Conservation (phyloP, 2,329 filamentous ascomycete genomes). For the Trichoderma atrobrunneum region DNA sequence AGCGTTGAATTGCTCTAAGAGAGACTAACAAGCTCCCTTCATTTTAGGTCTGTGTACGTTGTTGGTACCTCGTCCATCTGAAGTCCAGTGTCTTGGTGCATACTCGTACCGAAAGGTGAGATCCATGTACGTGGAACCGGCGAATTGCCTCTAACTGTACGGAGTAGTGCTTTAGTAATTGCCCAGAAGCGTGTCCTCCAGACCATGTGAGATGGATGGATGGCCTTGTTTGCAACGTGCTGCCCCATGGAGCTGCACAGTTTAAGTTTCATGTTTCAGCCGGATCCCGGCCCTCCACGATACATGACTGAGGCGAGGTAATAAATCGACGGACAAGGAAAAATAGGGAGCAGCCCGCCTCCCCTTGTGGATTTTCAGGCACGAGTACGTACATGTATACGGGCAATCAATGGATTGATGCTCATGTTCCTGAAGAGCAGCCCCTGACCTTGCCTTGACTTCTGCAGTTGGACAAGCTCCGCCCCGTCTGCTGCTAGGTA, state of each 20-base stretch:
- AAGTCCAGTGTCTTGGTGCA: neutral
- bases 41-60: neutral
- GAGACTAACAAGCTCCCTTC: neutral
- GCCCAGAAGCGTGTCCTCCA: too few relatives aligned
- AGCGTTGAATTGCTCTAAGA: neutral
- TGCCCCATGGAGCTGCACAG: neutral
- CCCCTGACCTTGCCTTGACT: constrained; percentile 11
- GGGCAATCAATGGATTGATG: neutral
- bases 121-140: neutral
- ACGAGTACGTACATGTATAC: neutral
- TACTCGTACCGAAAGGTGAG: neutral
- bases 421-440: neutral
- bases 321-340: neutral
- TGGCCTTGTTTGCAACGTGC: neutral
- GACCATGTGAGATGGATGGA: neutral
- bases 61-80: neutral
- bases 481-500: constrained; percentile 1
- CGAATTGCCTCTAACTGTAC: neutral
- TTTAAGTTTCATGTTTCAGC: constrained; percentile 12
- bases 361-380: neutral
- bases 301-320: neutral
- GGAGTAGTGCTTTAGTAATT: too few relatives aligned
- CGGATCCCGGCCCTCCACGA: neutral
- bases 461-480: constrained; percentile 10
- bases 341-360: neutral